Evolutionary conservation across 495 filamentous ascomycete species (phyloP), one percentile per base, ranked within the genome.

Genomic region (Hyaloscypha variabilis): DNA sequence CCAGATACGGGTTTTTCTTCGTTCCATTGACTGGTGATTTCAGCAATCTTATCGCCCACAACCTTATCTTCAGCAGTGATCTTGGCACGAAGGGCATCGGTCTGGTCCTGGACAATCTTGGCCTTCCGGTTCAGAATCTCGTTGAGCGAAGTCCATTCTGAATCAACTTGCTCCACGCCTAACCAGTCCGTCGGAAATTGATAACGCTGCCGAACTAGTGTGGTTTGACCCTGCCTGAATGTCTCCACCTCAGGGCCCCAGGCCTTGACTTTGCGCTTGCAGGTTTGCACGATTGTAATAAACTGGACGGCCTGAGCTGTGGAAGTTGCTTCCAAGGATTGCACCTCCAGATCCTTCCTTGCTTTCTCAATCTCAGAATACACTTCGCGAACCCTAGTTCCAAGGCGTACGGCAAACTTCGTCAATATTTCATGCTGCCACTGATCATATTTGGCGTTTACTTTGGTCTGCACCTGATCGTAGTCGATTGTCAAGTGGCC

Each of bases 391-490:
- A 97, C 93, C 49, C 92, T 89, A 62, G 87, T 90, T n/a, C 93
- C 93, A 60, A 97, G 88, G 53, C 93, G 90, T 26, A 83, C 82
- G 46, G 93, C 96, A 76, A 99, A 99, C 72, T 96, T 96, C 39
- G 89, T 82, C 23, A 97, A 80, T 50, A 99, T 96, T 62, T 99
- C 95, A 68, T 97, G 93, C 72, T 99, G 95, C 95, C 95, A 99
- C 76, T 98, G 96, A 74, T 99, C 96, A 71, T 99, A 99, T 72
- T 97, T 98, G 62, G 92, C 91, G 74, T 97, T 97, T 74, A 99
- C 94, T 75, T 94, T 97, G 34, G 92, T 92, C 73, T 98, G 96
- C 0, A 99, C 95, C 77, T 99, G 95, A 69, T 97, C 95, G 66
- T 98, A 98, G 73, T 98, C 94, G 67, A 99, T 91, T 8, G 88